Base-by-base conservation (phyloP, 2,329 filamentous ascomycete genomes). In the Penicillium sp. region DNA sequence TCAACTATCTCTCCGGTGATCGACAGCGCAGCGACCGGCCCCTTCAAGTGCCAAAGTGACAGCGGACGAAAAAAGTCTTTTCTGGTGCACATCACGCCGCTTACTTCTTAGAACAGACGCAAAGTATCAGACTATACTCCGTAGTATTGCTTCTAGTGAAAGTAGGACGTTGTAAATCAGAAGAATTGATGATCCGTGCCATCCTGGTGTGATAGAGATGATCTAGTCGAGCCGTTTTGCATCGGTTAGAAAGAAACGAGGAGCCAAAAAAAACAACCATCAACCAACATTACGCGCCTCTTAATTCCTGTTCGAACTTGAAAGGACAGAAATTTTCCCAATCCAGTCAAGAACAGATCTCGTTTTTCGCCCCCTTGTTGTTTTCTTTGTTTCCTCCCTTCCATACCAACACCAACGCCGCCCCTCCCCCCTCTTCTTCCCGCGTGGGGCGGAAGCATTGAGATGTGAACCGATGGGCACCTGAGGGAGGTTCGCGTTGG, bases 1-100 rank as follows among this genome's bases (percentile, higher is more conserved):
- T 63, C 57, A 56, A 54, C 47, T 53, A 58, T 52, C 52, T 55
- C 36, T 58, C 54, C 51, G 54, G 51, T 37, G 66, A 68, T 68
- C 66, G 66, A 68, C 66, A 54, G 43, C 63, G 63, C 66, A 68
- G 63, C 53, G 59, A 58, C 65, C 60, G 56, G 42, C 52, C 49
- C 48, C 60, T n/a, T 49, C 31, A 60, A 55, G 53, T 66, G 64
- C 34, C 49, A 28, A 60, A 55, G 53, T 66, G 64, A 66, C 62
- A 65, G 65, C 56, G 44, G 55, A 48, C 52, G 33, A 43, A 47
- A 60, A 59, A 54, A 33, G 28, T 45, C 28, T 45, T n/a, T 28
- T 33, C 18, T 2, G 37, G 13, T 23, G 37, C 37, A 13, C 37
- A 40, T 40, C 18, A 40, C 37, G 21, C 37, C 19, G 29, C 3